These are phyloP conservation scores for Oenanthe javanica DNA, from an alignment of 140 eudicot species.

Conservation along the genomic window DNA sequence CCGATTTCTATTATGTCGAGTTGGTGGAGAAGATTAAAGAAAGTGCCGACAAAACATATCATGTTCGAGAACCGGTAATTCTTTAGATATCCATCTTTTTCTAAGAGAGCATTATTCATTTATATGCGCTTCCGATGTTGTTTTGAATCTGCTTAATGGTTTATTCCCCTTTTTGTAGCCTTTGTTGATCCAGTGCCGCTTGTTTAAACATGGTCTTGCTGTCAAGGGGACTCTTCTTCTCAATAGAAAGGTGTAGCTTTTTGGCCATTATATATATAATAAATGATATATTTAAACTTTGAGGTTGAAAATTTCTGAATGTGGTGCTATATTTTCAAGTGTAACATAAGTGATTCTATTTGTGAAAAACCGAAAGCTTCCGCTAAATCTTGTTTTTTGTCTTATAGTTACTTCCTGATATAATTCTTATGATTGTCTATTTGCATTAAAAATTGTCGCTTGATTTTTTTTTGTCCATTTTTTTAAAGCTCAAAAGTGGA, in stretches of 20 bases:
- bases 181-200: too few species aligned
- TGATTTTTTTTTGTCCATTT: background rate
- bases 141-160: conserved; percentile 7
- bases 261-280: background rate
- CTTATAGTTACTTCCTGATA: too few species aligned
- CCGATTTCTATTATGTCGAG: too few species aligned
- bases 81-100: conserved; percentile 4
- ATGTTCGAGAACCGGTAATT: conserved; percentile 46
- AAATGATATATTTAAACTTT: too few species aligned
- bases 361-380: too few species aligned
- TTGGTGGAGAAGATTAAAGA: background rate
- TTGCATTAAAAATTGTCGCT: background rate
- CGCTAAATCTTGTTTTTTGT: too few species aligned
- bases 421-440: background rate
- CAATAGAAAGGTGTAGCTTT: conserved; percentile 51
- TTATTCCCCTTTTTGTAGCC: conserved; percentile 18
- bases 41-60: conserved; percentile 14
- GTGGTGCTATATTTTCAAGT: too few species aligned
- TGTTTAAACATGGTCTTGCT: conserved; percentile 40
- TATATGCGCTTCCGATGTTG: conserved; percentile 2
- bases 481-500: conserved; percentile 36
- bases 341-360: too few species aligned
- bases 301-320: too few species aligned
- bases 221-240: conserved; percentile 89
- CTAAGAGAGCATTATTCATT: background rate